These are phyloP conservation scores for Phyllosticta ampelicida DNA, from an alignment of 2,329 filamentous ascomycete species.

Conservation along the genomic window DNA sequence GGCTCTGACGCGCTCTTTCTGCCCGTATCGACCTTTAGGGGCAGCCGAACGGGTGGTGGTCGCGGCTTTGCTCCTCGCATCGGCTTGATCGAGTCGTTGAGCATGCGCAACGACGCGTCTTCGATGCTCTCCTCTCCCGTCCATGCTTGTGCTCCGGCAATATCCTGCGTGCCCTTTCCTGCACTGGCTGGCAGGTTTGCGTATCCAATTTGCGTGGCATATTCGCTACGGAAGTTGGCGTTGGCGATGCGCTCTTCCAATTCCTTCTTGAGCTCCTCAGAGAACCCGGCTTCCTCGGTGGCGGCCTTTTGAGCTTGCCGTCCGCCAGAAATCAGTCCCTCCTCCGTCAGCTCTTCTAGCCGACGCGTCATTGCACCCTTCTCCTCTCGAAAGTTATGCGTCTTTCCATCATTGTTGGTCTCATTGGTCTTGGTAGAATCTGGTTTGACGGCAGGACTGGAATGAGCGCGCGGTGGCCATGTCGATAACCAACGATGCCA, in stretches of 20 bases:
- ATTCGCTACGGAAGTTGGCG: conserved; percentile 43
- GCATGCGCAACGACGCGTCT: conserved; percentile 73
- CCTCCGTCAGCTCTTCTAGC: conserved; percentile 49
- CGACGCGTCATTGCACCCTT: conserved; percentile 49
- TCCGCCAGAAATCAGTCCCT: conserved; percentile 45
- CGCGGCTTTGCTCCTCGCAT: conserved; percentile 15
- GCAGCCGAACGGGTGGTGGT: conserved; percentile 20
- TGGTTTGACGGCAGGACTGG: conserved; percentile 14
- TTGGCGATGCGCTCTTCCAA: conserved; percentile 49
- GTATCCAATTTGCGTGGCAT: conserved; percentile 44
- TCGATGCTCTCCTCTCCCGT: conserved; percentile 61
- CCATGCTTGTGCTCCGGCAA: conserved; percentile 63
- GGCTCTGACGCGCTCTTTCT: conserved; percentile 28
- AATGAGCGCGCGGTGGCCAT: conserved; percentile 14
- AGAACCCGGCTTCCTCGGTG: conserved; percentile 52
- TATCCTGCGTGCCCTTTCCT: conserved; percentile 55
- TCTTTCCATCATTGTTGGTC: background rate
- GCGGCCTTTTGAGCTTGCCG: conserved; percentile 44
- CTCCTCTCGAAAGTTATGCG: conserved; percentile 24
- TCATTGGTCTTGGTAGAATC: conserved; percentile 15
- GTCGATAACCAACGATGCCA: conserved; percentile 10
- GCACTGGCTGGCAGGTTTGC: conserved; percentile 48
- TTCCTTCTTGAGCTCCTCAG: conserved; percentile 46
- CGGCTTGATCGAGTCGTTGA: conserved; percentile 48
- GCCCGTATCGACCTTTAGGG: conserved; percentile 33